Conservation (phyloP, 2,329 filamentous ascomycete genomes). For the Coniochaeta hoffmannii region DNA sequence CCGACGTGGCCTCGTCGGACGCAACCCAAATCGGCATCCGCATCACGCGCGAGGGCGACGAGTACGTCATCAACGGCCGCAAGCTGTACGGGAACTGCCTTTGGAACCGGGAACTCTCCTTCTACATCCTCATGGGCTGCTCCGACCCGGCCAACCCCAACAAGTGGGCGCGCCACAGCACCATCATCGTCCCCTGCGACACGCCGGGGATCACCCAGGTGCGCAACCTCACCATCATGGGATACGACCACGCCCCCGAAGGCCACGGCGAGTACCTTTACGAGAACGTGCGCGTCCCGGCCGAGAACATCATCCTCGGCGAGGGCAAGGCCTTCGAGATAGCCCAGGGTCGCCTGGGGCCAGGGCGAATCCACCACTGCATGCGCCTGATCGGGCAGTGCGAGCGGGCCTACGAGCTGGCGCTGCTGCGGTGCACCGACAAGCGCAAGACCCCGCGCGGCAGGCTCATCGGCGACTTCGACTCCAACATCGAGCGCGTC, state of each 20-base stretch:
- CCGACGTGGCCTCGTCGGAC: slow-evolving; percentile 40
- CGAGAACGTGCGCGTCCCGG: slow-evolving; percentile 29
- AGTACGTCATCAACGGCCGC: slow-evolving; percentile 32
- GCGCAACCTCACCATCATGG: slow-evolving; percentile 31
- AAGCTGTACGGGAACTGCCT: slow-evolving; percentile 32
- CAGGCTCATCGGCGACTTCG: slow-evolving; percentile 27
- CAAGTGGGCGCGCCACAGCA: slow-evolving; percentile 30
- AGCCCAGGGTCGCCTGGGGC: slow-evolving; percentile 30
- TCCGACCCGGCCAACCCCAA: slow-evolving; percentile 29
- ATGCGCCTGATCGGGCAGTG: slow-evolving; percentile 33
- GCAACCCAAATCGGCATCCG: slow-evolving; percentile 35
- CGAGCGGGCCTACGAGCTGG: slow-evolving; percentile 32
- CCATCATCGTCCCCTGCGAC: slow-evolving; percentile 27
- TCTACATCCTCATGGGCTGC: slow-evolving; percentile 26
- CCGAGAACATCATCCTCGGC: slow-evolving; percentile 31
- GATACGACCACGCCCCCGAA: slow-evolving; percentile 32
- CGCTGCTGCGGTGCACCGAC: slow-evolving; percentile 24
- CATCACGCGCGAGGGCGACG: slow-evolving; percentile 26
- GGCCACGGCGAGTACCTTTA: slow-evolving; percentile 33
- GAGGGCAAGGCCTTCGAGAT: slow-evolving; percentile 33
- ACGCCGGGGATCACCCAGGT: slow-evolving; percentile 28
- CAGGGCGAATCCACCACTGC: slow-evolving; percentile 32
- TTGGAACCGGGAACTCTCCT: slow-evolving; percentile 25
- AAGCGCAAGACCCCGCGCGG: slow-evolving; percentile 27
- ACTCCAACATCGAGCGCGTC: slow-evolving; percentile 29